A percentile compares a stretch with the other conserved stretches of the same genome.
These are phyloP conservation scores for Acer negundo DNA, from an alignment of 345 rosid genomes.

Conservation along the genomic window DNA sequence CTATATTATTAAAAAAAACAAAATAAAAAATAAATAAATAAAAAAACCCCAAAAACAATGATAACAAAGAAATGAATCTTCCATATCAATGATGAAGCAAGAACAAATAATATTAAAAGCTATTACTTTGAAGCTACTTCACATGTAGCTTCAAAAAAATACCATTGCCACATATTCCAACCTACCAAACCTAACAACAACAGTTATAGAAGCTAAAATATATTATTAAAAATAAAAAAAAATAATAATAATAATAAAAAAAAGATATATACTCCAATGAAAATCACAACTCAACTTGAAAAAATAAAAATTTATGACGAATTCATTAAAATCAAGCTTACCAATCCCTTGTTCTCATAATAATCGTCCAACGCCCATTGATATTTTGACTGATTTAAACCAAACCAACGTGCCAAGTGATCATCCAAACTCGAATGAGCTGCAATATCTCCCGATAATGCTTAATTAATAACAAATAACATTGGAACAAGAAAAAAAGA, in stretches of 20 bases:
- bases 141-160: conserved; percentile 15
- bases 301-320: not conserved
- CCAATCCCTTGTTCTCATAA: conserved; percentile 80
- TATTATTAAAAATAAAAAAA: too few species aligned
- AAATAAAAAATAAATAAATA: too few species aligned
- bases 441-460: conserved; percentile 28
- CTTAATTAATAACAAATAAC: not conserved
- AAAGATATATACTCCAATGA: not conserved
- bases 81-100: not conserved
- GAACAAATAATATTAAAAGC: conserved; percentile 11
- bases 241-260: not conserved
- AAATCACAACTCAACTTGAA: too few species aligned
- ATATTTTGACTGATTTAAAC: conserved; percentile 95
- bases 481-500: not conserved
- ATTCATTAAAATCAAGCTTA: conserved; percentile 35
- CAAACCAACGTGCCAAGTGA: conserved; percentile 97
- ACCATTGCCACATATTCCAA: not conserved
- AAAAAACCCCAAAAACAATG: too few species aligned
- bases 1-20: too few species aligned
- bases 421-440: conserved; percentile 98
- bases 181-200: conserved; percentile 24
- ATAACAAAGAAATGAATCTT: not conserved
- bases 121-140: conserved; percentile 36
- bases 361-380: conserved; percentile 99
- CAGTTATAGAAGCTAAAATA: conserved; percentile 3